phyloP scores from a whole-genome alignment of 305 asterid species.

The Withania somnifera region DNA sequence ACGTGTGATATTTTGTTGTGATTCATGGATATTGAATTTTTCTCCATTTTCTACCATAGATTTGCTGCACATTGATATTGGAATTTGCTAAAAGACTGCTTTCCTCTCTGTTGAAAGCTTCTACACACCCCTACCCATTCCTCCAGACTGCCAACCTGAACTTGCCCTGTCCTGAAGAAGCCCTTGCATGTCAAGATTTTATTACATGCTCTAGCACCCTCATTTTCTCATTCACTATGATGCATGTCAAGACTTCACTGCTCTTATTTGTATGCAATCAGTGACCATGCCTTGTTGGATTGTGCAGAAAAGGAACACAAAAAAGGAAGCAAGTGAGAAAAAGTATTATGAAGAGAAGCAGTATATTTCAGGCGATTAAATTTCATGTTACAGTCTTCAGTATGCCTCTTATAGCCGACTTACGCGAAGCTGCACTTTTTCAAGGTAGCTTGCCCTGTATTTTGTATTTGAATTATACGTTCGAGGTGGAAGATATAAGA shows the following conservation, averaged over 20 bases:
- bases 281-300: not conserved
- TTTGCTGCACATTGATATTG: not conserved
- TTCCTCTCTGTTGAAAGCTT: not conserved
- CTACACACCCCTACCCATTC: not conserved
- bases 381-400: not conserved
- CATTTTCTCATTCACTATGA: not conserved
- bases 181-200: not conserved
- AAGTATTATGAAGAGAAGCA: constrained; percentile 68
- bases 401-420: not conserved
- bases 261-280: not conserved
- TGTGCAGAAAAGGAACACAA: constrained; percentile 72
- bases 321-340: constrained; percentile 84
- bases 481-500: not conserved
- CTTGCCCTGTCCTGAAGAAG: not conserved
- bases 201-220: not conserved
- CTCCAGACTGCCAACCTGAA: not conserved
- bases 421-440: not conserved
- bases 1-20: not conserved
- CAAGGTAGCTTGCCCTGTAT: not conserved
- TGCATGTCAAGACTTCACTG: not conserved
- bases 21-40: not conserved
- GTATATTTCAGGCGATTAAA: constrained; percentile 53
- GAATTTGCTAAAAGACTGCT: not conserved
- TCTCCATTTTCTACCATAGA: not conserved
- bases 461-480: not conserved